These are phyloP conservation scores for Suhomyces coccinellae DNA, from an alignment of 1,139 yeast species.

Conservation along the genomic window DNA sequence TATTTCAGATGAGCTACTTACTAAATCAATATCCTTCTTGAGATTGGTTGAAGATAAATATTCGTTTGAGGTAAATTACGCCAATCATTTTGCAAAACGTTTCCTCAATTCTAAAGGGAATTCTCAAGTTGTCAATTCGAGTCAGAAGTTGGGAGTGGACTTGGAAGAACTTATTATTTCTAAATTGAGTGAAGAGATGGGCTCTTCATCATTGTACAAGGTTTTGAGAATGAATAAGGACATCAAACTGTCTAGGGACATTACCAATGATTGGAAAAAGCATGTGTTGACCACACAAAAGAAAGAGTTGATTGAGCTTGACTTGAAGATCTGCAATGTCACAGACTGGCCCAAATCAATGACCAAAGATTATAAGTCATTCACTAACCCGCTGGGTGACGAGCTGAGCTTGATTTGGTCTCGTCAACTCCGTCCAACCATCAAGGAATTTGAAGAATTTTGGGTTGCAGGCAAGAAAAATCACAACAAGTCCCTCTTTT, in stretches of 20 bases:
- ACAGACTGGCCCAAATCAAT: slow-evolving; percentile 52
- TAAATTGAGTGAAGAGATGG: slow-evolving; percentile 74
- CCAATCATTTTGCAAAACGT: slow-evolving; percentile 86
- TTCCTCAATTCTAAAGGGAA: slow-evolving; percentile 54
- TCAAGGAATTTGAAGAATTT: slow-evolving; percentile 43
- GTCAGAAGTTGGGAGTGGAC: slow-evolving; percentile 45
- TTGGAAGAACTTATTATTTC: slow-evolving; percentile 71
- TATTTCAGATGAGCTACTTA: slow-evolving; percentile 55
- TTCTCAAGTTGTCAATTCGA: slow-evolving; percentile 16
- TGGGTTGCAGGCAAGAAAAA: slow-evolving; percentile 57
- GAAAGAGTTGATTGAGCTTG: slow-evolving; percentile 29
- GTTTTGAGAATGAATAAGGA: slow-evolving; percentile 90
- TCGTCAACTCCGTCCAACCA: slow-evolving; percentile 36
- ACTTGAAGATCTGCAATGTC: slow-evolving; percentile 55
- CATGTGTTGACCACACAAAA: slow-evolving; percentile 22
- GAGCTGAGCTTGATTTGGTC: slow-evolving; percentile 53
- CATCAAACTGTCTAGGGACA: slow-evolving; percentile 64
- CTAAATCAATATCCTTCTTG: slow-evolving; percentile 60
- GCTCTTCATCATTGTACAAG: slow-evolving; percentile 75
- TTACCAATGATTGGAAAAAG: slow-evolving; percentile 54
- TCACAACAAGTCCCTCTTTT: slow-evolving; percentile 70
- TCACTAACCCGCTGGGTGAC: slow-evolving; percentile 34
- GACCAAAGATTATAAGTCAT: slow-evolving; percentile 58
- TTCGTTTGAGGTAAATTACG: slow-evolving; percentile 81
- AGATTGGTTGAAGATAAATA: slow-evolving; percentile 80